Evolutionary conservation across 2,329 filamentous ascomycete genomes (phyloP).

Genomic region (Zymoseptoria passerinii): DNA sequence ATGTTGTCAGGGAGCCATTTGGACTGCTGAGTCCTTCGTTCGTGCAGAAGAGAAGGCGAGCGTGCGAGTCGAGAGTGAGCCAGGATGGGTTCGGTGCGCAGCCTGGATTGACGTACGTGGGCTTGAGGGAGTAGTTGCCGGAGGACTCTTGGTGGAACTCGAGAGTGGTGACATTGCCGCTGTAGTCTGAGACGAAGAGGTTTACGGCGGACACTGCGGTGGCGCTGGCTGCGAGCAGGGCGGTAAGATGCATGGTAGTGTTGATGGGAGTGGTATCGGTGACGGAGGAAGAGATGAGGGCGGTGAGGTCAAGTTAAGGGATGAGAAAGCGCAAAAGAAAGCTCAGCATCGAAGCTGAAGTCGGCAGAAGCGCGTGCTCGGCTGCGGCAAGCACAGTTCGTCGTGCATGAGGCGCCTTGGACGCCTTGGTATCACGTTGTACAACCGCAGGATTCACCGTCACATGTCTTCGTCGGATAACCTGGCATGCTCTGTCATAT

Average conservation of each 20-base stretch:
- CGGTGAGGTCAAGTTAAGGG: not conserved
- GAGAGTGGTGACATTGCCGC: constrained; percentile 37
- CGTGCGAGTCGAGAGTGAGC: constrained; percentile 48
- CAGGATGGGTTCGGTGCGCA: constrained; percentile 53
- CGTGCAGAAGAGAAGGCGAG: constrained; percentile 49
- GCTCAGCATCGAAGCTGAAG: too few relatives aligned
- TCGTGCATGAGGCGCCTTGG: not conserved
- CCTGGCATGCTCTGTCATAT: not conserved
- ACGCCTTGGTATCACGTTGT: not conserved
- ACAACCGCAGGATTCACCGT: not conserved
- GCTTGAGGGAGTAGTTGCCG: constrained; percentile 34
- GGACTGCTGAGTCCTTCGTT: constrained; percentile 47
- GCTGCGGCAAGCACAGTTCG: not conserved
- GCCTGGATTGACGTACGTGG: constrained; percentile 37
- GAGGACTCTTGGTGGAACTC: constrained; percentile 24
- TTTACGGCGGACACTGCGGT: constrained; percentile 26
- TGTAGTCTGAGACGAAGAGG: constrained; percentile 40
- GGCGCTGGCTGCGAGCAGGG: constrained; percentile 14
- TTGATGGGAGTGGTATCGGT: constrained; percentile 15
- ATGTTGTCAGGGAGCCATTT: constrained; percentile 44
- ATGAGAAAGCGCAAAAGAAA: not conserved
- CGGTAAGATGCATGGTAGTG: constrained; percentile 8
- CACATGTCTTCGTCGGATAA: not conserved
- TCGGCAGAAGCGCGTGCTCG: not conserved
- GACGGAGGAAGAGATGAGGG: constrained; percentile 10